Conservation (phyloP, 768 basidiomycete genomes). For the Termitomyces sp. region DNA sequence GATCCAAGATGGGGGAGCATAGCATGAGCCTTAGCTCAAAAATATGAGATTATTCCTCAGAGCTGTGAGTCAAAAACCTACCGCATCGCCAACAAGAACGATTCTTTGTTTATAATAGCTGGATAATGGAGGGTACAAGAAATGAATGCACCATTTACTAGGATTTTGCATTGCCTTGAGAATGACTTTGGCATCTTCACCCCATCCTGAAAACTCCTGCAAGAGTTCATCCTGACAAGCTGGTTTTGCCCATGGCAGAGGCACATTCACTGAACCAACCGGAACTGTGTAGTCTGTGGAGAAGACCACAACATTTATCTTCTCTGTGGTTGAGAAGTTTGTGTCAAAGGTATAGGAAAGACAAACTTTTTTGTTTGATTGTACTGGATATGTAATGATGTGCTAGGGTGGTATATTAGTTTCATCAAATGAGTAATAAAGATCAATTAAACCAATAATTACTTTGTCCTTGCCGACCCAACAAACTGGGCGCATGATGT, state of each 20-base stretch:
- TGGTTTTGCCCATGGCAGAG: slow-evolving; percentile 36
- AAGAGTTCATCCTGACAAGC: slow-evolving; percentile 36
- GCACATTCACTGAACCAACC: slow-evolving; percentile 19
- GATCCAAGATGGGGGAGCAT: slow-evolving; percentile 57
- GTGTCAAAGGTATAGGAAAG: neutral
- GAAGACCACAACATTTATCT: slow-evolving; percentile 46
- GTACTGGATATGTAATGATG: slow-evolving; percentile 46
- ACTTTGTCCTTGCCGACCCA: slow-evolving; percentile 46
- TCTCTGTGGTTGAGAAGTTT: neutral
- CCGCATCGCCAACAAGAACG: slow-evolving; percentile 50
- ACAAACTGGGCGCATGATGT: slow-evolving; percentile 31
- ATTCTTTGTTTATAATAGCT: slow-evolving; percentile 37
- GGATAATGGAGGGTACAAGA: slow-evolving; percentile 38
- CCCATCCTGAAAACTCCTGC: slow-evolving; percentile 38
- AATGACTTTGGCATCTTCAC: slow-evolving; percentile 33
- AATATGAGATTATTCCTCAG: neutral
- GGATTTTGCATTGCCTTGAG: slow-evolving; percentile 37
- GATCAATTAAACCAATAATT: slow-evolving; percentile 4
- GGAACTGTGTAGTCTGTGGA: slow-evolving; percentile 24
- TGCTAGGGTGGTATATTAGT: slow-evolving; percentile 28
- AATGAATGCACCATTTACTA: slow-evolving; percentile 49
- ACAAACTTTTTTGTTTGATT: slow-evolving; percentile 32
- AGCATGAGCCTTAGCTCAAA: slow-evolving; percentile 39
- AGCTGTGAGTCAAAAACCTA: slow-evolving; percentile 16
- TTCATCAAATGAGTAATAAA: neutral